A percentile compares a stretch with the other conserved stretches of the same genome.
phyloP scores from a whole-genome alignment of 345 rosid genomes.

The Murraya koenigii region DNA sequence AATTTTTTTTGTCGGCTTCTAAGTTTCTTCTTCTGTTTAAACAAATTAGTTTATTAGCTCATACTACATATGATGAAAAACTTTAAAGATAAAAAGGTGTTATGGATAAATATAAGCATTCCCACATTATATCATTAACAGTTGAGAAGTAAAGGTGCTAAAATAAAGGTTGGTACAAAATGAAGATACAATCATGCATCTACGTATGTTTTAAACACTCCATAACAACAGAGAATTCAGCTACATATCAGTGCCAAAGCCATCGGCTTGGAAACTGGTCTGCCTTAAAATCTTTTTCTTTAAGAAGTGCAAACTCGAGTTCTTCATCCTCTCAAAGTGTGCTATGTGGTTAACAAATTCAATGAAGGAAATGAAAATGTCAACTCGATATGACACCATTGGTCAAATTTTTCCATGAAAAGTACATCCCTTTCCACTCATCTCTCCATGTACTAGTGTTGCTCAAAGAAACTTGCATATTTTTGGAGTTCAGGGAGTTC shows the following conservation, averaged over 20 bases:
- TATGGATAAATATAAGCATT: background rate
- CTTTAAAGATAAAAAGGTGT: slow-evolving; percentile 8
- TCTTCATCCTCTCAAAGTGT: background rate
- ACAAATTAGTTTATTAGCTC: background rate
- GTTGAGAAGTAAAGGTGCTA: too few species aligned
- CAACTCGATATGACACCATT: background rate
- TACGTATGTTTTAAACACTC: background rate
- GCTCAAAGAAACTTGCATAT: background rate
- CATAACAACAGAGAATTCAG: background rate
- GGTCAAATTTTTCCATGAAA: background rate
- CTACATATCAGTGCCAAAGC: background rate
- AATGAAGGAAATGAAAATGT: background rate
- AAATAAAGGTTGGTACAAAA: background rate
- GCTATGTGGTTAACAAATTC: background rate
- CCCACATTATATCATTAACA: background rate
- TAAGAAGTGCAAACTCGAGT: background rate
- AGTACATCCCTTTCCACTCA: background rate
- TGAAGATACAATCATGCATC: background rate
- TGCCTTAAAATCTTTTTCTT: background rate
- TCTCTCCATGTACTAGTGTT: background rate
- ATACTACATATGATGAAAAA: background rate
- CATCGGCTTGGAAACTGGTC: background rate
- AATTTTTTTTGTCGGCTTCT: slow-evolving; percentile 65
- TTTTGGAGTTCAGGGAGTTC: background rate
- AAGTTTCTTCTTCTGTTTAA: slow-evolving; percentile 48